Evolutionary conservation across 495 filamentous ascomycete species (phyloP), one percentile per base, ranked within the genome.

Genomic region (Aspergillus sclerotioniger): DNA sequence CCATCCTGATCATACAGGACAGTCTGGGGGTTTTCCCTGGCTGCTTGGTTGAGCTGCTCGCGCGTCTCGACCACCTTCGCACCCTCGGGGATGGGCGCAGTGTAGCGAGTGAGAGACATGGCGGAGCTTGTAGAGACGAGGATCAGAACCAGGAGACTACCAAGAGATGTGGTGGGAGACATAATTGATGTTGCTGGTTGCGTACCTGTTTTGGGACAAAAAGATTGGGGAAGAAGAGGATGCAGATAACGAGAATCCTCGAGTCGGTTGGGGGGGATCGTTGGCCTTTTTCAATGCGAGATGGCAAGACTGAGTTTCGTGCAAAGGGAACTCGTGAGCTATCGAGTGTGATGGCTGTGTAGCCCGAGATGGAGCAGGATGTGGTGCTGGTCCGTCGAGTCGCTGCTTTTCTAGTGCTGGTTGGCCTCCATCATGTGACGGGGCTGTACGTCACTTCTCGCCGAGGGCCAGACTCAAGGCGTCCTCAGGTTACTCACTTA

Each of bases 1-100:
- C 52, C 39, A 16, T 54, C 52, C 25, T 54, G 33, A 25, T 54
- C 37, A 39, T 45, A 10, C 21, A 54, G 52, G 12, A 54, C 21
- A 3, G 52, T 54, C 8, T 54, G 28, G 15, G 39, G 39, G 25
- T 54, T 43, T n/a, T 54, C 39, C 8, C 25, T 15, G 7, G 21
- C 41, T 19, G 10, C 28, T 16, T 54, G 20, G 39, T 54, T 54
- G 37, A 54, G 21, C 43, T 54, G 37, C 28, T 54, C 52, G 20
- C 52, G 37, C n/a, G 52, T 54, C 29, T 54, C 52, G 12, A 28
- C 25, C 19, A 54, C 52, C 9, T 21, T 32, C 3, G 28, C 37
- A 12, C 12, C 52, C 3, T 6, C 10, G 28, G 52, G 52, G 6
- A 54, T 10, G 17, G 52, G 52, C 10, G 39, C 28, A 25, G 25